Conservation (phyloP, 371 early-diverging fungal species). For the Lichtheimia corymbifera region DNA sequence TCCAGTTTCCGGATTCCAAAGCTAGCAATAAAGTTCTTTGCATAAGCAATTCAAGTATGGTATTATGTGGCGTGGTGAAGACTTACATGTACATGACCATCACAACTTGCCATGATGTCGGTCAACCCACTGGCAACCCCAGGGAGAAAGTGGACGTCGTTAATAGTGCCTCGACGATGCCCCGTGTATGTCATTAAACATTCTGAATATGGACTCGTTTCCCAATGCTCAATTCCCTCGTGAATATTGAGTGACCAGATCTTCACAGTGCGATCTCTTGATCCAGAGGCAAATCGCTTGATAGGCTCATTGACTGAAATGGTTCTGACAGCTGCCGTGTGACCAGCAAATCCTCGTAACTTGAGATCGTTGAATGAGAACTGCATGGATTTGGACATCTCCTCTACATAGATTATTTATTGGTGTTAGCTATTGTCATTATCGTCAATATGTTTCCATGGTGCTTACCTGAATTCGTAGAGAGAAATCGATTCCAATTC, state of each 20-base stretch:
- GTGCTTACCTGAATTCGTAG: constrained; percentile 57
- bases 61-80: not conserved
- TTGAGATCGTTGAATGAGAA: constrained; percentile 71
- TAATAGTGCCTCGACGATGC: constrained; percentile 53
- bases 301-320: constrained; percentile 61
- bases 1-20: constrained; percentile 68
- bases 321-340: constrained; percentile 52
- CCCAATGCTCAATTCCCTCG: constrained; percentile 61
- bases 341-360: constrained; percentile 62
- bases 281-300: constrained; percentile 64
- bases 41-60: not conserved
- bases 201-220: constrained; percentile 56
- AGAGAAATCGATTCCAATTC: constrained; percentile 69
- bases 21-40: constrained; percentile 22
- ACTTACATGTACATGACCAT: constrained; percentile 67
- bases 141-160: constrained; percentile 59
- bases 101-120: constrained; percentile 66
- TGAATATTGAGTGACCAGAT: constrained; percentile 72
- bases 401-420: constrained; percentile 36
- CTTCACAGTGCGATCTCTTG: constrained; percentile 67
- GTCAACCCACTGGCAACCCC: constrained; percentile 49
- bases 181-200: constrained; percentile 62
- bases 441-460: not conserved
- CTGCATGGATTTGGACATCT: constrained; percentile 72
- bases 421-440: not conserved